Evolutionary conservation across 148 eudicot species (phyloP).

Genomic region (Nepenthes mirabilis): DNA sequence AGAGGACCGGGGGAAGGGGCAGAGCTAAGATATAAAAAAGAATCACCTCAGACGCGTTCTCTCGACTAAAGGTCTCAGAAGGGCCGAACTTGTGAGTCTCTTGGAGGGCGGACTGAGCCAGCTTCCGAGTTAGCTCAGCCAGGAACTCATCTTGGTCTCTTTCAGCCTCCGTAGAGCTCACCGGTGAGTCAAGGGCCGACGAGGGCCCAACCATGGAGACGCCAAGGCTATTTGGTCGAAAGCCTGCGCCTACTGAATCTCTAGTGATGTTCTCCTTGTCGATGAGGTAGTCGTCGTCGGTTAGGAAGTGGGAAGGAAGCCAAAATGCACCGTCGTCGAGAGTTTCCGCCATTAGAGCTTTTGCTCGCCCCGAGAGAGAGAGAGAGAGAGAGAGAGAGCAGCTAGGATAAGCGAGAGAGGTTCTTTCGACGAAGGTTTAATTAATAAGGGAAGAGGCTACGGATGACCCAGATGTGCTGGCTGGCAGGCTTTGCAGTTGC

Average conservation of each 20-base stretch:
- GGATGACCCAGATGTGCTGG: no score
- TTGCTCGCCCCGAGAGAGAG: no score
- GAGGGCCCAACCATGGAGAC: constrained; percentile 6
- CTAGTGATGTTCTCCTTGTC: no score
- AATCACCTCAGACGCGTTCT: constrained; percentile 11
- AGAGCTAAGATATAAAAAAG: neutral
- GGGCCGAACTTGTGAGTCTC: constrained; percentile 2
- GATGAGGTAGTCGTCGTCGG: constrained; percentile 30
- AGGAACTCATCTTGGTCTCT: constrained; percentile 37
- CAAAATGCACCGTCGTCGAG: constrained; percentile 29
- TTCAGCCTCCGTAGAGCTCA: constrained; percentile 36
- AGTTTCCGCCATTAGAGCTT: constrained; percentile 13
- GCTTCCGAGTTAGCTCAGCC: constrained; percentile 33
- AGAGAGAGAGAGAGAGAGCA: no score
- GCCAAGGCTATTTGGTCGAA: neutral
- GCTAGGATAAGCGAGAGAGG: no score
- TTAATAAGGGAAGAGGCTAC: no score
- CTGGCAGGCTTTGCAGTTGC: no score
- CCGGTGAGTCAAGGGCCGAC: constrained; percentile 18
- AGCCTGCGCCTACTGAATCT: no score
- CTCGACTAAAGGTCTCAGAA: neutral
- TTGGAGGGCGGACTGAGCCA: constrained; percentile 27
- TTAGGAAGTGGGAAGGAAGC: constrained; percentile 60
- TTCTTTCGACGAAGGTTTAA: no score
- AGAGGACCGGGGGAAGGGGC: no score